Base-by-base conservation (phyloP, 768 basidiomycete species). In the Lyophyllum shimeji region DNA sequence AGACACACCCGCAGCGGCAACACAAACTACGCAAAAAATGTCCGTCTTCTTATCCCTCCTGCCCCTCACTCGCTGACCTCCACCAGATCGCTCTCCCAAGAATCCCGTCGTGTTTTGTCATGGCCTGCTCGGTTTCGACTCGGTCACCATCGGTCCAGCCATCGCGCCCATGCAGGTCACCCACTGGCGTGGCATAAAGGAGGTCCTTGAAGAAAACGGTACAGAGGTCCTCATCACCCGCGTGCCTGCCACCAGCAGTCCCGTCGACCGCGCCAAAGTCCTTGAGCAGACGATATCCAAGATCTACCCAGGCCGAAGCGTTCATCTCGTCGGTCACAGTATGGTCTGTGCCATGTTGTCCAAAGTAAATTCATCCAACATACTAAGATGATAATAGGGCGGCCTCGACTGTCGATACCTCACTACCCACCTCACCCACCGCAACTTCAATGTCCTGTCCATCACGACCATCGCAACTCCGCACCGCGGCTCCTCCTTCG, bases 151-250 rank as follows among this genome's bases (percentile, higher is more conserved):
- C 21, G 89, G 90, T 1, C 85, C 82, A 1, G 74, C 87, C 44
- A 90, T 88, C 54, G 85, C 87, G 12, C 86, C 93, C 3, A 63
- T 98, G 17, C 86, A 95, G 65, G 93, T 99, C 40, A 81, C 89
- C 1, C 95, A 99, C 69, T 99, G 97, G 97, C 83, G 96, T 34
- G 97, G 97, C 7, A 96, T 99, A 60, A 88, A 90, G 65, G 93
- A 98, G 67, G 94, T 90, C 17, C 78, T 99, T 7, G 87, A 95
- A 64, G 81, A 89, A 34, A 94, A 90, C 66, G 95, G 93, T 17
- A 82, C 82, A 12, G 89, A 98, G 67, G 90, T 98, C 33, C 82
- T 98, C 63, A 90, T 98, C 64, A 94, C 95, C 0, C 85, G 93
- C 13, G 95, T 98, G 0, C 95, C 97, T 1, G 94, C 94, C 0